These are phyloP conservation scores for Epichloe hybrida DNA, from an alignment of 2,329 filamentous ascomycete species.

Conservation along the genomic window DNA sequence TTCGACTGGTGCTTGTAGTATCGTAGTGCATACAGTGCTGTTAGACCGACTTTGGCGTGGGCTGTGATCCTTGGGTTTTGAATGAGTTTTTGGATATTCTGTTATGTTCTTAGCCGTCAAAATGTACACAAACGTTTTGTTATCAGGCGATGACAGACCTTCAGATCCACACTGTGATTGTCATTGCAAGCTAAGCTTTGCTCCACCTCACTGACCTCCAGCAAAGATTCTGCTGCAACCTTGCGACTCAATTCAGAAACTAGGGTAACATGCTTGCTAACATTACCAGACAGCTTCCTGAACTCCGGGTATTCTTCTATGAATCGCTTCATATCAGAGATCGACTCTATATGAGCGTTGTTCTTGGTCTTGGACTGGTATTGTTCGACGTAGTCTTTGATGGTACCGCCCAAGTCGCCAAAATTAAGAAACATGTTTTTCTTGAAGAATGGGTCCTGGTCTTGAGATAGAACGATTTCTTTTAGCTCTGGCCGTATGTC, in stretches of 20 bases:
- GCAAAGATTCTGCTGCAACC: constrained; percentile 69
- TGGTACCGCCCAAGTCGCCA: constrained; percentile 85
- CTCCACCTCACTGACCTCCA: constrained; percentile 96
- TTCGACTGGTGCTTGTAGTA: constrained; percentile 82
- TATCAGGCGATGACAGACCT: constrained; percentile 35
- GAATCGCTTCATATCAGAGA: constrained; percentile 97
- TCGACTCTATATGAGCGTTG: constrained; percentile 90
- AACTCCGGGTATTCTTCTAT: constrained; percentile 99
- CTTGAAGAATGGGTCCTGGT: constrained; percentile 96
- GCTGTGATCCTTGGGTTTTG: constrained; percentile 63
- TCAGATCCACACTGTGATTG: constrained; percentile 83
- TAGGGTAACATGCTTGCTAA: constrained; percentile 94
- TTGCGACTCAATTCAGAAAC: constrained; percentile 85
- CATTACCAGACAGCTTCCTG: constrained; percentile 89
- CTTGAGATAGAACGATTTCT: constrained; percentile 89
- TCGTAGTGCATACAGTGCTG: constrained; percentile 87
- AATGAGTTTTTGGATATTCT: constrained; percentile 78
- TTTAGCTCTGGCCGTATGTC: constrained; percentile 77
- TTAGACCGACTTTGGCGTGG: constrained; percentile 77
- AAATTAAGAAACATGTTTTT: constrained; percentile 99
- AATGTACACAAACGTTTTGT: neutral
- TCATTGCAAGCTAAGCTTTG: constrained; percentile 96
- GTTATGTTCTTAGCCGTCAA: constrained; percentile 12
- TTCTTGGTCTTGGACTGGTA: constrained; percentile 97
- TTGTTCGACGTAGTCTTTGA: constrained; percentile 96